Base-by-base conservation (phyloP, 139 green algal species). In the Yamagishiella unicocca region DNA sequence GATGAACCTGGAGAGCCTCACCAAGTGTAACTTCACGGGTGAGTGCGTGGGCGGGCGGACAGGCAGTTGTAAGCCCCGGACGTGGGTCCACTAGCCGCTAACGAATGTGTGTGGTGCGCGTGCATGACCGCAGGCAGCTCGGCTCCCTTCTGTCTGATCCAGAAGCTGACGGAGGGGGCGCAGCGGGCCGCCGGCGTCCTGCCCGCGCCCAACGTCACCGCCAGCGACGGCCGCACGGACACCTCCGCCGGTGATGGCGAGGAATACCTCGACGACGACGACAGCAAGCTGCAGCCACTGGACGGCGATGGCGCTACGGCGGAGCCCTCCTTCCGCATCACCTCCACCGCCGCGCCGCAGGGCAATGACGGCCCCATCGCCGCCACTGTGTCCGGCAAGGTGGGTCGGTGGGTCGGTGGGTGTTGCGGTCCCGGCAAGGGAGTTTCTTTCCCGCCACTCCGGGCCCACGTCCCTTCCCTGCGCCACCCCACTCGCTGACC, bases 361-460 rank as follows among this genome's bases (percentile, higher is more conserved):
- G 79, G 79, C 61, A 62, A 62, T 31, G 43, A 85, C 61, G 79
- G 79, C 21, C 79, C 79, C 61, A 85, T 85, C 79, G 46, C 61
- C 25, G 79, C 79, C 79, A 75, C 29, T 42, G 40, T 85, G 19
- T 6, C 29, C 62, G 79, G 79, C n/a, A 24, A 33, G 79, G 79
- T 85, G 40, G 0, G 79, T 9, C 31, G n/a, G 12, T 12, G 50
- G 50, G n/a, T n/a, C n/a, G n/a, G n/a, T n/a, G n/a, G n/a, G n/a
- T n/a, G n/a, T n/a, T n/a, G n/a, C n/a, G n/a, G n/a, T n/a, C n/a
- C n/a, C n/a, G n/a, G n/a, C n/a, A n/a, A n/a, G n/a, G n/a, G n/a
- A n/a, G n/a, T n/a, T n/a, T n/a, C n/a, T n/a, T n/a, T n/a, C n/a
- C n/a, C n/a, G n/a, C n/a, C n/a, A n/a, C n/a, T n/a, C n/a, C n/a